phyloP scores from a whole-genome alignment of 2,329 filamentous ascomycete genomes.

The Aureobasidium sp. region DNA sequence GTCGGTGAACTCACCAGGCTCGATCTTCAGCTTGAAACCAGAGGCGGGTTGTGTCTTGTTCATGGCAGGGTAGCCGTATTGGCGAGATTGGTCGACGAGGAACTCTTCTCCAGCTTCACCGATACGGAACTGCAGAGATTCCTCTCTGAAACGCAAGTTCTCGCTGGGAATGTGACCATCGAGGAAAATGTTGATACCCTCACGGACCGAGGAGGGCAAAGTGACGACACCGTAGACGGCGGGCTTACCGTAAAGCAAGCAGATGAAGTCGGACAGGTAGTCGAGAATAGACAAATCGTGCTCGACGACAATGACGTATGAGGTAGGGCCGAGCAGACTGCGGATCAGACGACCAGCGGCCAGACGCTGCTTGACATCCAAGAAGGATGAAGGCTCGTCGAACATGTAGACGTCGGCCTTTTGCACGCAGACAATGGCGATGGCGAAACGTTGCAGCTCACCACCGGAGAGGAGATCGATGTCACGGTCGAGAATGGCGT shows the following conservation, averaged over 20 bases:
- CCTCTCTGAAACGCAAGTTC: conserved; percentile 95
- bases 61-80: conserved; percentile 83
- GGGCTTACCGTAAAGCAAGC: conserved; percentile 89
- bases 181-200: conserved; percentile 99
- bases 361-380: conserved; percentile 98
- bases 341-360: conserved; percentile 87
- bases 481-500: conserved; percentile 85
- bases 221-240: conserved; percentile 98
- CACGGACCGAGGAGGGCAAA: conserved; percentile 86
- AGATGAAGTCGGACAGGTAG: conserved; percentile 97
- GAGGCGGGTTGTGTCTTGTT: conserved; percentile 70
- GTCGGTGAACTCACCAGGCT: conserved; percentile 83
- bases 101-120: conserved; percentile 85
- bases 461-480: conserved; percentile 87
- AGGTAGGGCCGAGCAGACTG: conserved; percentile 74
- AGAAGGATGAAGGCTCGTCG: conserved; percentile 95
- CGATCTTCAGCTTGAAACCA: conserved; percentile 73
- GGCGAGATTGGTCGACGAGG: conserved; percentile 71
- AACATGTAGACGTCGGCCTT: conserved; percentile 99
- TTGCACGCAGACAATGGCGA: conserved; percentile 90
- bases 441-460: conserved; percentile 96
- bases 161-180: conserved; percentile 97
- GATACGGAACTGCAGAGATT: conserved; percentile 92
- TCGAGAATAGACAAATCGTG: conserved; percentile 98
- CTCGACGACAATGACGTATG: conserved; percentile 98